Base-by-base conservation (phyloP, 345 rosid species). In the Populus davidiana region DNA sequence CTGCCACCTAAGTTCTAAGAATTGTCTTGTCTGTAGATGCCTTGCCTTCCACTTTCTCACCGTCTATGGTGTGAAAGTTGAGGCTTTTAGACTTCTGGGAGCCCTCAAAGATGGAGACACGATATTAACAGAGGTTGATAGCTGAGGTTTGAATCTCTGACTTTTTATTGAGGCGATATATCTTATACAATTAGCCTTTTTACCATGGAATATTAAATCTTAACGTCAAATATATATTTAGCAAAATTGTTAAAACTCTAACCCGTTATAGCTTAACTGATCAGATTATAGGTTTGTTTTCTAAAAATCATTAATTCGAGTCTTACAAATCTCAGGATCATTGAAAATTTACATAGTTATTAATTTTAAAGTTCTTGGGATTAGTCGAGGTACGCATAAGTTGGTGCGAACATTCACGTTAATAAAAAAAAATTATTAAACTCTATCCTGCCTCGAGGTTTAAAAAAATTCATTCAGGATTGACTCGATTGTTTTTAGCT, bases 251-350 rank as follows among this genome's bases (percentile, higher is more conserved):
- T 33, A 33, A 33, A 33, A 33, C 35, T 31, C 33, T 31, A 31
- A 31, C 25, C n/a, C n/a, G n/a, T n/a, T 1, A 2, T 31, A 31
- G 0, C 4, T 31, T 2, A 2, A 31, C 1, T 2, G 0, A 3
- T 31, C 0, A 31, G 33, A 3, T 31, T 31, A 2, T 31, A 31
- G 4, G 3, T 31, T 31, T 31, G 33, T 2, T 2, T 31, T 31
- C 3, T 31, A 1, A 3, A 31, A 31, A 0, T 31, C 2, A 31
- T 2, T 31, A 0, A 0, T 31, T 31, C 0, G 0, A 31, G 0
- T 3, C 0, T 31, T 31, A 31, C 0, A 31, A 3, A 3, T 0
- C 2, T 31, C 0, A 31, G 0, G 0, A 0, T 0, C 2, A 31
- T 3, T 31, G 0, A 0, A 31, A 31, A 0, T 31, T 31, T 31